Evolutionary conservation across 2,329 filamentous ascomycete genomes (phyloP).

Genomic region (Colletotrichum falcatum): DNA sequence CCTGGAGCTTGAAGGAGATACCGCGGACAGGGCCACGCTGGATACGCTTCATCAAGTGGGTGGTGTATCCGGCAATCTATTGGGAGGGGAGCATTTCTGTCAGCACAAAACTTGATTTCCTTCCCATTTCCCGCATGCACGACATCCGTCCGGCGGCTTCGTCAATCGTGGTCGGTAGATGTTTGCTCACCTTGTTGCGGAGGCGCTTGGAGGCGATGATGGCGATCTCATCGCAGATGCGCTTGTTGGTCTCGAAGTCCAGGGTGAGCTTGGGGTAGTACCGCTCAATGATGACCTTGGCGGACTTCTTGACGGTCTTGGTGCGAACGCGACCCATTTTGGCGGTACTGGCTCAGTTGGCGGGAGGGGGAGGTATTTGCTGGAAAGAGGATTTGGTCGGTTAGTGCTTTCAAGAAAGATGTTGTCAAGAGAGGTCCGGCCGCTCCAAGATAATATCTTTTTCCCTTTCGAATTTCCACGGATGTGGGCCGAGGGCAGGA

Average conservation of each 20-base stretch:
- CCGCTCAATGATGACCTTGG: slow-evolving; percentile 99
- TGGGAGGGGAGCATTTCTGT: slow-evolving; percentile 23
- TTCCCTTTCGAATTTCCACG: slow-evolving; percentile 25
- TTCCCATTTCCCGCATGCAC: not conserved
- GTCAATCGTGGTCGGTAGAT: not conserved
- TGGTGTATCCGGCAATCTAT: slow-evolving; percentile 97
- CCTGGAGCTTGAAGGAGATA: slow-evolving; percentile 99
- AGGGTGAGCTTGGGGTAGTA: slow-evolving; percentile 98
- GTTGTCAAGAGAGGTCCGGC: slow-evolving; percentile 41
- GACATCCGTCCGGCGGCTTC: not conserved
- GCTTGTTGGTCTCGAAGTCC: slow-evolving; percentile 99
- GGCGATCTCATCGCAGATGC: slow-evolving; percentile 99
- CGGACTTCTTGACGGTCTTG: slow-evolving; percentile 80
- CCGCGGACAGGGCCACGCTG: slow-evolving; percentile 98
- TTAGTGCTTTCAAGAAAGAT: slow-evolving; percentile 65
- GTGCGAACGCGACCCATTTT: slow-evolving; percentile 79
- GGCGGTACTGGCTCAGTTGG: slow-evolving; percentile 60
- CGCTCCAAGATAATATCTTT: slow-evolving; percentile 15
- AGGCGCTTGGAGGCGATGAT: slow-evolving; percentile 99
- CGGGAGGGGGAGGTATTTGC: slow-evolving; percentile 41
- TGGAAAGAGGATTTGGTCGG: slow-evolving; percentile 48
- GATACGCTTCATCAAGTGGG: slow-evolving; percentile 99
- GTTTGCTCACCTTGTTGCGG: slow-evolving; percentile 88
- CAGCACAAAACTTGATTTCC: slow-evolving; percentile 10
- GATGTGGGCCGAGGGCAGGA: slow-evolving; percentile 20